Evolutionary conservation across 176 grass and related monocot genomes (phyloP).

Genomic region (Carex kokanica): DNA sequence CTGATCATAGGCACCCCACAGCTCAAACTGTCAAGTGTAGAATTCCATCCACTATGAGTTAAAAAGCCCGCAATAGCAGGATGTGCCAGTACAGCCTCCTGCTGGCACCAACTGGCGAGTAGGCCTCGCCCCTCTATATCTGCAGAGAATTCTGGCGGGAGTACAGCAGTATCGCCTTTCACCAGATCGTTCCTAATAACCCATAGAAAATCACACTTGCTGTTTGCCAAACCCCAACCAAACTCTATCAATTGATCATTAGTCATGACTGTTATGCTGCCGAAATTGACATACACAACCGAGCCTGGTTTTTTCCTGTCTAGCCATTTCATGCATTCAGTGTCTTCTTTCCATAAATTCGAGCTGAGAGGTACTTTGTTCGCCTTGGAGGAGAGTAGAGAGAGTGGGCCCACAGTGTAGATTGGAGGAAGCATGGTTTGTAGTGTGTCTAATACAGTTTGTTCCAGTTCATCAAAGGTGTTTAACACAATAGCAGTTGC

Average conservation of each 20-base stretch:
- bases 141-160: constrained; percentile 31
- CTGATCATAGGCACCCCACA: constrained; percentile 51
- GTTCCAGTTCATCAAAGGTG: constrained; percentile 58
- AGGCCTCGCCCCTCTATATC: constrained; percentile 32
- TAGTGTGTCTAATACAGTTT: constrained; percentile 35
- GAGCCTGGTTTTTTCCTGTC: constrained; percentile 32
- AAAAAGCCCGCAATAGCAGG: constrained; percentile 43
- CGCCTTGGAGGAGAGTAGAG: constrained; percentile 16
- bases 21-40: constrained; percentile 49
- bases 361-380: constrained; percentile 10
- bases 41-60: constrained; percentile 78
- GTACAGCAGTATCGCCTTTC: constrained; percentile 38
- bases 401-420: constrained; percentile 46
- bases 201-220: constrained; percentile 54
- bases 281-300: constrained; percentile 74
- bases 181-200: constrained; percentile 54
- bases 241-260: constrained; percentile 41
- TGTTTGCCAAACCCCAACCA: constrained; percentile 55
- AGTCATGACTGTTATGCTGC: constrained; percentile 55
- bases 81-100: constrained; percentile 43
- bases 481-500: constrained; percentile 55
- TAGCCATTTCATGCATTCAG: constrained; percentile 48
- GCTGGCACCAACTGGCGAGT: constrained; percentile 48
- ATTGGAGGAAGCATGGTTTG: constrained; percentile 37
- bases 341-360: constrained; percentile 60